Evolutionary conservation across 495 filamentous ascomycete species (phyloP), one percentile per base, ranked within the genome.

Genomic region (Haplographium delicatum): DNA sequence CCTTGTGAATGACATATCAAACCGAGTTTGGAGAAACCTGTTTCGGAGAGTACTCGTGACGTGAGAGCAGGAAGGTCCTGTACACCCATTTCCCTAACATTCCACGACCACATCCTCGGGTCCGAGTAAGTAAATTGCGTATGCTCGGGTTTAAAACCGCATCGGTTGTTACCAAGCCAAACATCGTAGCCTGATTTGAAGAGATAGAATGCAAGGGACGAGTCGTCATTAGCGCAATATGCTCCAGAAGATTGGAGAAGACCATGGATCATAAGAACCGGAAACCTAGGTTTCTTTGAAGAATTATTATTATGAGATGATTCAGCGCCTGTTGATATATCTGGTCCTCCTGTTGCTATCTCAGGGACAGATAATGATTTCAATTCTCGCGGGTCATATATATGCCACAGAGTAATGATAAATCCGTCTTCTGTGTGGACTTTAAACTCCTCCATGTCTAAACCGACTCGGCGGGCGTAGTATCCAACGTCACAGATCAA

Each of bases 101-200:
- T 95, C 91, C 91, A 97, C 9, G 84, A 79, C 91, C 91, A 97
- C 89, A 97, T 95, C 16, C 91, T 79, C 5, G 91, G 91, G 60
- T 97, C 91, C 15, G 69, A 69, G 51, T 83, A 79, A 1, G 72
- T 71, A 37, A 97, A 72, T 10, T 82, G 69, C 1, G 75, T 78
- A 58, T 97, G 91, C 53, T 80, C 73, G 2, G 91, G 90, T 1
- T 75, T 61, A 62, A 91, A 85, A 10, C 91, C 93, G 62, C 93
- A 96, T 19, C 91, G 82, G 61, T 95, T 96, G 64, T 96, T 95
- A 5, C 93, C 91, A 4, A 96, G 75, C 91, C 91, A 97, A 44
- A 97, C 88, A 63, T 97, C 91, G 67, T 87, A 96, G n/a, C 91
- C 91, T 0, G 74, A 83, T 64, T 95, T 96, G 72, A 84, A 87